These are phyloP conservation scores for Salvia splendens DNA, from an alignment of 257 asterid species.

Conservation along the genomic window DNA sequence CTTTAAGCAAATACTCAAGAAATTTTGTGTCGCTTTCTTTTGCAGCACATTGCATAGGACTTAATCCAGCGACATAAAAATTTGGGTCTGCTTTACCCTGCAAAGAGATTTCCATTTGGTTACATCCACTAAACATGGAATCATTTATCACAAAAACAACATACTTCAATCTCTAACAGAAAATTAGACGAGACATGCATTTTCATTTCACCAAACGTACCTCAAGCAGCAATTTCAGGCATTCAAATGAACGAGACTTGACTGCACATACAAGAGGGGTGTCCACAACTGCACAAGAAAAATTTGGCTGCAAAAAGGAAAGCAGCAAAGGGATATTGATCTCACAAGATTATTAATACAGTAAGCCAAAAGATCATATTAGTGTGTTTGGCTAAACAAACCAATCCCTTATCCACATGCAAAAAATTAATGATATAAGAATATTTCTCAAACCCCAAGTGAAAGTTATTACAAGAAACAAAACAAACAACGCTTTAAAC, in stretches of 20 bases:
- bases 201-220: too few species aligned
- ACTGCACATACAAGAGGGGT: constrained; percentile 16
- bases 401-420: not conserved
- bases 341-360: too few species aligned
- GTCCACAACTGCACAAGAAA: not conserved
- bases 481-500: not conserved
- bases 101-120: too few species aligned
- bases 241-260: too few species aligned
- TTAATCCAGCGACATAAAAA: not conserved
- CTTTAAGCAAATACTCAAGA: constrained; percentile 24
- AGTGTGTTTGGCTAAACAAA: not conserved
- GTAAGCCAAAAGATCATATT: not conserved
- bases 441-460: not conserved
- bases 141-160: too few species aligned
- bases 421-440: not conserved
- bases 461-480: not conserved
- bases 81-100: constrained; percentile 27
- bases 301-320: constrained; percentile 32
- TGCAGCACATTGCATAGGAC: constrained; percentile 32
- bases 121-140: too few species aligned
- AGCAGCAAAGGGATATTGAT: too few species aligned
- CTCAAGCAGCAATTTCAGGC: too few species aligned
- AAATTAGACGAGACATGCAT: too few species aligned
- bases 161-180: too few species aligned
- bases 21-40: not conserved